A percentile compares a stretch with the other conserved stretches of the same genome.
Conservation (phyloP, 2,329 filamentous ascomycete genomes). For the Clarireedia homoeocarpa region DNA sequence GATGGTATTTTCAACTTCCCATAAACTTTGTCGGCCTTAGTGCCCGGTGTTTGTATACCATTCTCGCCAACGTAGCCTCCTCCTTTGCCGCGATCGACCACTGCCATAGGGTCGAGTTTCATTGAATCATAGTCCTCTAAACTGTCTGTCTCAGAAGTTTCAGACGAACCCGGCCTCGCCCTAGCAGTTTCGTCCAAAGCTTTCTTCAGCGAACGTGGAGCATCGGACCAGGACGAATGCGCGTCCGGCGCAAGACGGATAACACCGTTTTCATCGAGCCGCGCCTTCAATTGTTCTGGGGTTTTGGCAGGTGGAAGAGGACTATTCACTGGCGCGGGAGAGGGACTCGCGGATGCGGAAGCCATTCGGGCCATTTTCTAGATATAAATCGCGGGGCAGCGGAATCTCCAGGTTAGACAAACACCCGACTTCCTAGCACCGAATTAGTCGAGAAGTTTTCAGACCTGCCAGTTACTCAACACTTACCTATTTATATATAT, state of each 20-base stretch:
- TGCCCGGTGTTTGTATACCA: conserved; percentile 4
- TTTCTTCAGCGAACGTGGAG: conserved; percentile 22
- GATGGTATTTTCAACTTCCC: conserved; percentile 14
- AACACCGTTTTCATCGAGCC: conserved; percentile 19
- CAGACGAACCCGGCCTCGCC: conserved; percentile 9
- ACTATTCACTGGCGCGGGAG: neutral
- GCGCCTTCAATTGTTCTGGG: conserved; percentile 15
- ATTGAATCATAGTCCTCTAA: conserved; percentile 28
- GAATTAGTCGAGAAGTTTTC: neutral
- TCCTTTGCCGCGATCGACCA: conserved; percentile 29
- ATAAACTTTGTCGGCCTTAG: conserved; percentile 14
- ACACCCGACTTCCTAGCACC: neutral
- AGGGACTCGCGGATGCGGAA: conserved; percentile 1
- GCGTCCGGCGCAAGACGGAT: conserved; percentile 14
- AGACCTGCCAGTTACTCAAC: neutral
- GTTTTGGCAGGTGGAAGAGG: conserved; percentile 14
- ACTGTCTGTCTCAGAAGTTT: conserved; percentile 20
- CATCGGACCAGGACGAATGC: conserved; percentile 6
- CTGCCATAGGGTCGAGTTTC: conserved; percentile 20
- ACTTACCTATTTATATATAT: neutral
- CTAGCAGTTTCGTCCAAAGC: conserved; percentile 16
- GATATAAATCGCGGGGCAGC: neutral
- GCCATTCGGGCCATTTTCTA: conserved; percentile 11
- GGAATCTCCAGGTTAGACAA: neutral
- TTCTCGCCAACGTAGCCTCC: conserved; percentile 25